Conservation (phyloP, 345 rosid genomes). For the Heritiera littoralis region DNA sequence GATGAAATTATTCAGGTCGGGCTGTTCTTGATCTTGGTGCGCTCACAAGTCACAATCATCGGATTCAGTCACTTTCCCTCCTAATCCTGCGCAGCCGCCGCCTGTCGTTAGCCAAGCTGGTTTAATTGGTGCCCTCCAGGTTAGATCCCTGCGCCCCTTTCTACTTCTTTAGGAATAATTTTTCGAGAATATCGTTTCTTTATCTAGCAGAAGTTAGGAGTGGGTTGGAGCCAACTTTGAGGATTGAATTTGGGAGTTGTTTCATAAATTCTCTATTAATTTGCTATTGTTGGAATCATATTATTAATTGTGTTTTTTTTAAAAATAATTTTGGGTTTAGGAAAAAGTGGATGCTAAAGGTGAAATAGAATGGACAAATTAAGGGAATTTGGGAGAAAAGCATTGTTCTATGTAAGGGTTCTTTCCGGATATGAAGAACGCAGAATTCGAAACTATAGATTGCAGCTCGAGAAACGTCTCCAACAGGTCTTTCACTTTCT, state of each 20-base stretch:
- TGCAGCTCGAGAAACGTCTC: conserved; percentile 76
- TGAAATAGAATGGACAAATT: conserved; percentile 57
- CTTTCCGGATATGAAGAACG: conserved; percentile 95
- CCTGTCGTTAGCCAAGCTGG: background rate
- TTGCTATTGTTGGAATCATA: background rate
- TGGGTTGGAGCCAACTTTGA: background rate
- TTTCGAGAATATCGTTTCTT: background rate
- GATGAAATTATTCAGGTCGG: background rate
- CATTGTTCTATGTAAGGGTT: conserved; percentile 77
- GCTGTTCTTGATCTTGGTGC: background rate
- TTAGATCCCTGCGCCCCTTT: background rate
- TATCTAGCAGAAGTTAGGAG: background rate
- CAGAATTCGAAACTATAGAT: conserved; percentile 68
- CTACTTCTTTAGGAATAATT: background rate
- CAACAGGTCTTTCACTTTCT: conserved; percentile 49
- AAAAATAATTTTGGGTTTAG: background rate
- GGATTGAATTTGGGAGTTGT: background rate
- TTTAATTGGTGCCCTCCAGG: background rate
- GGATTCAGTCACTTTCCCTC: background rate
- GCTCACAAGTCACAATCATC: background rate
- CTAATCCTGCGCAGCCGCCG: background rate
- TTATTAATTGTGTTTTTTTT: background rate
- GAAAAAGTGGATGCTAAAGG: conserved; percentile 16
- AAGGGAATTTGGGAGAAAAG: conserved; percentile 80
- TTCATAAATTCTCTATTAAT: background rate